Percentiles rank a stretch among this genome's conserved stretches.
These are phyloP conservation scores for Trichophyton equinum DNA, from an alignment of 2,329 filamentous ascomycete genomes.

Conservation along the genomic window DNA sequence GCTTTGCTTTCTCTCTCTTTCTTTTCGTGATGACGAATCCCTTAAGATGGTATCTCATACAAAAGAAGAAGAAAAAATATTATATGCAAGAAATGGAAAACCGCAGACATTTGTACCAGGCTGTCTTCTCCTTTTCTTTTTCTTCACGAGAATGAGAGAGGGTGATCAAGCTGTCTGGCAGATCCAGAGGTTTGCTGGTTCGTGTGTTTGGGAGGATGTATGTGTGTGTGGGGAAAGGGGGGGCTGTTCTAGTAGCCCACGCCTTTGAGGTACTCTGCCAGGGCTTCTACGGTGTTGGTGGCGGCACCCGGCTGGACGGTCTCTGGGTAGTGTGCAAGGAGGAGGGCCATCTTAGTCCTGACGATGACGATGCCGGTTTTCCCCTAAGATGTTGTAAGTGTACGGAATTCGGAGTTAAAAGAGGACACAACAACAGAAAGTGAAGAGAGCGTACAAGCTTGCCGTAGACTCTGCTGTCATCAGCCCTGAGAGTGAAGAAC, in stretches of 20 bases:
- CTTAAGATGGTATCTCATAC: not conserved
- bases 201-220: no score
- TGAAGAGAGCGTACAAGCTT: constrained; percentile 47
- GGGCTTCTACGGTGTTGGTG: constrained; percentile 63
- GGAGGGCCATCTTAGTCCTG: constrained; percentile 79
- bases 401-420: not conserved
- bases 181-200: not conserved
- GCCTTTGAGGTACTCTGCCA: constrained; percentile 77
- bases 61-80: not conserved
- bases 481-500: constrained; percentile 64
- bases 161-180: not conserved
- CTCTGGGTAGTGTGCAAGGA: constrained; percentile 79
- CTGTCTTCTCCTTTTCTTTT: not conserved
- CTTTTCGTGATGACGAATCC: not conserved
- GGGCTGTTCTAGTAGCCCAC: constrained; percentile 52
- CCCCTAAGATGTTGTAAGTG: constrained; percentile 40
- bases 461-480: constrained; percentile 69
- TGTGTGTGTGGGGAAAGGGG: not conserved
- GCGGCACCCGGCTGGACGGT: constrained; percentile 59
- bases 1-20: not conserved
- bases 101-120: not conserved
- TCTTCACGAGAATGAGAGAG: not conserved
- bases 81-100: not conserved
- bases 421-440: not conserved
- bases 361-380: constrained; percentile 68